Conservation (phyloP, 345 rosid species). For the Atalantia buxifolia region DNA sequence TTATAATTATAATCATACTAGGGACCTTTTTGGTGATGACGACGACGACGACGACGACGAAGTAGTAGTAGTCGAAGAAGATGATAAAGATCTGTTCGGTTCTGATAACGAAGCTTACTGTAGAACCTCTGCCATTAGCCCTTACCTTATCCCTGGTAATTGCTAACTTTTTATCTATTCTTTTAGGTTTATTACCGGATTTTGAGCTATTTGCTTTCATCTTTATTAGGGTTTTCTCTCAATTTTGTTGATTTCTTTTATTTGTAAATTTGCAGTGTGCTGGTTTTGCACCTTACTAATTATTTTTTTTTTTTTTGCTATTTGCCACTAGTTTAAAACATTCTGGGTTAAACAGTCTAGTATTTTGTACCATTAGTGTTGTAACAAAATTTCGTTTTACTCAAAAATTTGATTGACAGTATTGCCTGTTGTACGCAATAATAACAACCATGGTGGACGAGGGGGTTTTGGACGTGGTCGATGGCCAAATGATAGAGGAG, state of each 20-base stretch:
- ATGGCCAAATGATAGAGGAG: slow-evolving; percentile 84
- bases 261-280: not conserved
- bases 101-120: slow-evolving; percentile 87
- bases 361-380: not conserved
- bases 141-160: slow-evolving; percentile 71
- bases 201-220: not conserved
- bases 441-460: slow-evolving; percentile 57
- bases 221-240: not conserved
- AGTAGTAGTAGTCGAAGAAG: slow-evolving; percentile 24
- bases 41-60: slow-evolving; percentile 22
- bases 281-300: not conserved
- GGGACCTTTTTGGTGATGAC: slow-evolving; percentile 13
- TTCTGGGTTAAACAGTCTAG: not conserved
- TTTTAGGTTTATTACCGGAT: not conserved
- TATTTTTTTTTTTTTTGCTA: not conserved
- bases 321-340: not conserved
- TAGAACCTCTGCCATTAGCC: slow-evolving; percentile 65
- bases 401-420: slow-evolving; percentile 40
- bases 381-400: not conserved
- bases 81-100: slow-evolving; percentile 75
- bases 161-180: not conserved
- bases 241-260: not conserved
- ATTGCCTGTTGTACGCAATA: slow-evolving; percentile 56
- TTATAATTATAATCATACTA: not conserved
- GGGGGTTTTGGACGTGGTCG: slow-evolving; percentile 80